Base-by-base conservation (phyloP, 2,329 filamentous ascomycete species). In the Orbilia brochopaga region DNA sequence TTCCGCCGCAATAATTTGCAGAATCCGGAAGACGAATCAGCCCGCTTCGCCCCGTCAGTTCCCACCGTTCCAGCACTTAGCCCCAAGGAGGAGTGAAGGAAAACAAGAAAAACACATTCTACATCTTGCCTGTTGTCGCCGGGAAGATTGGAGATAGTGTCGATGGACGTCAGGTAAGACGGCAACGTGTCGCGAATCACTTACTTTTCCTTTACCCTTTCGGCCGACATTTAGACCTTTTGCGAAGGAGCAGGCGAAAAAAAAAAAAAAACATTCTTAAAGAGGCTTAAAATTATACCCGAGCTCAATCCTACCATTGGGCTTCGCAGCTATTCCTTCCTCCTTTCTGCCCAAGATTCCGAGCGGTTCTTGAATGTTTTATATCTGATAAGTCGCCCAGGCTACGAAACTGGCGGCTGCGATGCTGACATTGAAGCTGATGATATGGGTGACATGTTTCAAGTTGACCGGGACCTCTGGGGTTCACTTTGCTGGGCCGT, bases 371-470 rank as follows among this genome's bases (percentile, higher is more conserved):
- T 42, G 37, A 4, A 17, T 42, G 37, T 69, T 69, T 69, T 63
- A 69, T 69, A 69, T 69, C 52, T 62, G 53, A 58, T 42, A 42
- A 3, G 11, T 17, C 2, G 37, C 13, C 37, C 46, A 55, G n/a
- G 57, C 53, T 52, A 57, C 21, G 42, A 58, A 37, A 56, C 62
- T 63, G 44, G 65, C 57, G 53, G 52, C 64, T 46, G 37, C 37
- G 37, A 13, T 70, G 66, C 66, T 70, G 66, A 70, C 66, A 60
- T 64, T 61, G 66, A 70, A 70, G 66, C 59, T 70, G 66, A 69
- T 69, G 65, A 70, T 64, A 63, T 70, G 66, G 55, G 66, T 70
- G 66, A 70, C 66, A 70, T 70, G 66, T 70, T 70, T 70, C 66
- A 70, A 70, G 66, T 70, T 70, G 66, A 70, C 66, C 59, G 64